Conservation (phyloP, 495 filamentous ascomycete species). For the Penicillium silybi region DNA sequence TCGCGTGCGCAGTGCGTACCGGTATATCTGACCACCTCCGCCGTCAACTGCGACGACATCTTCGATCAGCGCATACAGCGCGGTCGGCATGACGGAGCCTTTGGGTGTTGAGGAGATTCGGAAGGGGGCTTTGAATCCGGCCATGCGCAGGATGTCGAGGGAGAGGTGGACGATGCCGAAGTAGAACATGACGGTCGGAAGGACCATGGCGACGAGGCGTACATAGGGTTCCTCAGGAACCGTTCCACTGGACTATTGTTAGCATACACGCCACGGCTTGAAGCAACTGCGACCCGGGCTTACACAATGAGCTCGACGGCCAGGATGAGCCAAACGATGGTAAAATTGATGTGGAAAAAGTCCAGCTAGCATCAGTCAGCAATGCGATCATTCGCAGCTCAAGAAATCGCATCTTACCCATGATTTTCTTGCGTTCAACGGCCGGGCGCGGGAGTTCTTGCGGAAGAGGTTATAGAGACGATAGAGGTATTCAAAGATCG, state of each 20-base stretch:
- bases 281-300: slow-evolving; percentile 5
- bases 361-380: slow-evolving; percentile 42
- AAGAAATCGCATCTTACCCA: slow-evolving; percentile 32
- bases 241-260: slow-evolving; percentile 34
- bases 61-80: slow-evolving; percentile 72
- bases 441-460: slow-evolving; percentile 48
- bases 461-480: slow-evolving; percentile 42
- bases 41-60: slow-evolving; percentile 80
- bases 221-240: slow-evolving; percentile 43
- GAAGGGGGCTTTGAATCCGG: slow-evolving; percentile 54
- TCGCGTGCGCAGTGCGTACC: slow-evolving; percentile 58
- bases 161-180: slow-evolving; percentile 53
- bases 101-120: slow-evolving; percentile 68
- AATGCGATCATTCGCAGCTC: neutral
- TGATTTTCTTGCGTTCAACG: slow-evolving; percentile 48
- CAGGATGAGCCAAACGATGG: slow-evolving; percentile 47
- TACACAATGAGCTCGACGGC: slow-evolving; percentile 54
- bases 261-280: slow-evolving; percentile 8
- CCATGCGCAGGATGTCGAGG: slow-evolving; percentile 42
- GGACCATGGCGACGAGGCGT: slow-evolving; percentile 58
- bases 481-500: slow-evolving; percentile 56
- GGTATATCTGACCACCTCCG: slow-evolving; percentile 63
- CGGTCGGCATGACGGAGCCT: slow-evolving; percentile 64
- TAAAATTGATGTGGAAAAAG: slow-evolving; percentile 62
- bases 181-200: slow-evolving; percentile 57